Evolutionary conservation across 306 rosid species (phyloP).

Genomic region (Inga laurina): DNA sequence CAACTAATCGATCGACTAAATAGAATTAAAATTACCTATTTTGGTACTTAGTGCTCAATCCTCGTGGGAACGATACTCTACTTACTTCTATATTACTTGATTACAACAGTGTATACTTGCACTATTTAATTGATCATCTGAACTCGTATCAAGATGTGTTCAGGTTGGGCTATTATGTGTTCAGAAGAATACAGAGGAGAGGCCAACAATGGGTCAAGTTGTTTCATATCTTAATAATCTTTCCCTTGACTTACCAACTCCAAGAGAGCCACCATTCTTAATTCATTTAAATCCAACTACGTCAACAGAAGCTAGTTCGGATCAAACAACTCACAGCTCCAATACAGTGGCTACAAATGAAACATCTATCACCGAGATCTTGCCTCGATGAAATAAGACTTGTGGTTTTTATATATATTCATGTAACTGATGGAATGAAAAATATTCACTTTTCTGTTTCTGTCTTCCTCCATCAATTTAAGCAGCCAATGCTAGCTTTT

Average conservation of each 20-base stretch:
- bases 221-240: neutral
- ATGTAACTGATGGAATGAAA: too few relatives aligned
- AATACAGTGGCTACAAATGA: neutral
- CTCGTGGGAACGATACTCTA: too few relatives aligned
- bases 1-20: too few relatives aligned
- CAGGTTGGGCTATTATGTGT: neutral
- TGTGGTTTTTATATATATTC: too few relatives aligned
- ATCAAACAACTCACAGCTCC: neutral
- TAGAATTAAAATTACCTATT: too few relatives aligned
- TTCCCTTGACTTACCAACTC: neutral
- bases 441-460: neutral
- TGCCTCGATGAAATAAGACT: neutral
- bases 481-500: neutral
- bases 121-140: too few relatives aligned
- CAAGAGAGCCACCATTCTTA: neutral
- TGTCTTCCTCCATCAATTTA: neutral
- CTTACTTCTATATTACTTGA: too few relatives aligned
- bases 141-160: too few relatives aligned
- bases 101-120: too few relatives aligned
- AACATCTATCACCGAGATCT: neutral
- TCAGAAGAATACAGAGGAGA: neutral
- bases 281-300: neutral
- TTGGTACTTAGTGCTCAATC: too few relatives aligned
- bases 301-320: neutral
- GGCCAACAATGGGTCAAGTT: neutral